These are phyloP conservation scores for Casuarina cunninghamiana DNA, from an alignment of 306 rosid species.

Conservation along the genomic window DNA sequence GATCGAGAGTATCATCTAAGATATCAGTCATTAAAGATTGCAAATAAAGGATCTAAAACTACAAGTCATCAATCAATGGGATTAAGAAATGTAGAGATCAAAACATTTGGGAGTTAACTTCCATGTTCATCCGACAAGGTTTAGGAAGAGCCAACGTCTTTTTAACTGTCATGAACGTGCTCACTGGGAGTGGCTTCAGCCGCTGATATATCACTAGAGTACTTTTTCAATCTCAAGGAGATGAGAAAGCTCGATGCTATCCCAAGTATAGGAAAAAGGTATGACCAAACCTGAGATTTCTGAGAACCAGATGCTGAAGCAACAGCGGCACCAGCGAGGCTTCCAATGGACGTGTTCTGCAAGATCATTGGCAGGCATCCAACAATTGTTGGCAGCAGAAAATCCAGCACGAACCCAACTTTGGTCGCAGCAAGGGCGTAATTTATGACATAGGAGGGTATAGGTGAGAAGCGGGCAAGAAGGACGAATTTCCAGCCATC, in stretches of 20 bases:
- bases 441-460: constrained; percentile 88
- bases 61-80: background rate
- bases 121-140: constrained; percentile 19
- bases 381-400: constrained; percentile 75
- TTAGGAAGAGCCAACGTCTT: constrained; percentile 14
- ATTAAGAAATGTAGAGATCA: background rate
- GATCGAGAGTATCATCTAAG: background rate
- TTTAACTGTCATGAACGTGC: constrained; percentile 7
- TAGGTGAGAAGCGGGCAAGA: constrained; percentile 93
- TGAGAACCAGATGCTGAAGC: constrained; percentile 64
- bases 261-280: constrained; percentile 72
- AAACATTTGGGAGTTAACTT: background rate
- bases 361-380: constrained; percentile 96
- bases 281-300: constrained; percentile 69
- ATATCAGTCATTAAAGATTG: background rate
- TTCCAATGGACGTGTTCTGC: constrained; percentile 91
- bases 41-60: background rate
- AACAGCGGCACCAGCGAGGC: constrained; percentile 94
- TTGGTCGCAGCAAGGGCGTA: constrained; percentile 90
- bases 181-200: constrained; percentile 31
- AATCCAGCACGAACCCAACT: constrained; percentile 74
- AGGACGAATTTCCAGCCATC: constrained; percentile 98
- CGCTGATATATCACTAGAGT: constrained; percentile 53
- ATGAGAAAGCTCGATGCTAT: constrained; percentile 75
- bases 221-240: constrained; percentile 80